phyloP scores from a whole-genome alignment of 257 asterid genomes.

The Rauvolfia tetraphylla region DNA sequence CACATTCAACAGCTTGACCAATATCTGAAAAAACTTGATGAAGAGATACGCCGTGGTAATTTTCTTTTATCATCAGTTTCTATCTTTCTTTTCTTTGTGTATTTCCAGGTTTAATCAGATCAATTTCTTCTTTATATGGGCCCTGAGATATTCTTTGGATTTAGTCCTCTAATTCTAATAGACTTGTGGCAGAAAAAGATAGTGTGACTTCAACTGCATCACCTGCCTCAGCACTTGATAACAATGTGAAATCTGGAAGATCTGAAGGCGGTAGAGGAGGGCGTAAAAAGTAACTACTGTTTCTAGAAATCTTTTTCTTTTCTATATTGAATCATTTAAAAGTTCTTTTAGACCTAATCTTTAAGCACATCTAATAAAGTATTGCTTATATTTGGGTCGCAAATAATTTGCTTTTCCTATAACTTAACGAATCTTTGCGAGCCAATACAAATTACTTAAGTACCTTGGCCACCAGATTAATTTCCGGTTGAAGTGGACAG shows the following conservation, averaged over 20 bases:
- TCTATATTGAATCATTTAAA: not conserved
- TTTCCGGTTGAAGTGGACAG: not conserved
- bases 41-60: constrained; percentile 78
- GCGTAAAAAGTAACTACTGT: constrained; percentile 67
- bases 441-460: not conserved
- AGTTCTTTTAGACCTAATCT: not conserved
- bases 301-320: not conserved
- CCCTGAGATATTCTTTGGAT: not conserved
- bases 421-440: not conserved
- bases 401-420: not conserved
- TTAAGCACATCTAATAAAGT: not conserved
- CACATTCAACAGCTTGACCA: constrained; percentile 97
- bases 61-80: not conserved
- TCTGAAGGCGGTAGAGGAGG: constrained; percentile 83
- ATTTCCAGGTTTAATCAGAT: not conserved
- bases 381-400: not conserved
- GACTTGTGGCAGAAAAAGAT: constrained; percentile 66
- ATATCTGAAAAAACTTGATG: constrained; percentile 77
- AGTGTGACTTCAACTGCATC: constrained; percentile 43
- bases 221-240: constrained; percentile 48
- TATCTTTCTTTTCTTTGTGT: not conserved
- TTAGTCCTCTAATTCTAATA: constrained; percentile 10
- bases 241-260: constrained; percentile 66
- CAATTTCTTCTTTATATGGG: not conserved
- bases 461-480: not conserved